phyloP scores from a whole-genome alignment of 208 protist species.

The Wallacemonas sp. region DNA sequence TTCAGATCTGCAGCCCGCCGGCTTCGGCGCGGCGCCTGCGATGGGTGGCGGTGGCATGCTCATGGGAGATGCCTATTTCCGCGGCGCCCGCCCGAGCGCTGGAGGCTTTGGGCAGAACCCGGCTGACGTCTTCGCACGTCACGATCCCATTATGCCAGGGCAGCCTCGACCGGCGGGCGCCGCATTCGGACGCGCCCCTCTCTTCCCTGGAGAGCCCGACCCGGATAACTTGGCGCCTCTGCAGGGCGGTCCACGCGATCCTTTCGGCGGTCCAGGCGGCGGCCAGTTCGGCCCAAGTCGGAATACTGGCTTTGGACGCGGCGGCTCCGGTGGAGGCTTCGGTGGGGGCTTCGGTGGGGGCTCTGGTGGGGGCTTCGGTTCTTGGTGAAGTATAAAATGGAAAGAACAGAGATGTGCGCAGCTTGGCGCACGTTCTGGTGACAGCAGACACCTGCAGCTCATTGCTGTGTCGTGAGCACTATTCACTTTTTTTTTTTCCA shows the following conservation, averaged over 20 bases:
- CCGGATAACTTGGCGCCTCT: constrained; percentile 62
- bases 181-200: constrained; percentile 8
- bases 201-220: constrained; percentile 82
- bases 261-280: constrained; percentile 55
- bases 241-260: constrained; percentile 27
- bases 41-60: constrained; percentile 39
- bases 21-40: constrained; percentile 18
- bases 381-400: too few species aligned
- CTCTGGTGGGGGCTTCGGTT: constrained; percentile 19
- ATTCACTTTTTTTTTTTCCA: constrained; percentile 5
- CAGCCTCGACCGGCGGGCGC: constrained; percentile 23
- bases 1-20: constrained; percentile 64
- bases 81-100: neutral
- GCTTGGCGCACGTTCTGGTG: neutral
- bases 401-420: neutral
- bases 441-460: too few species aligned
- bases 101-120: neutral
- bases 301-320: constrained; percentile 16
- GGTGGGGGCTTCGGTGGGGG: constrained; percentile 16
- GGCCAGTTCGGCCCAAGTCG: constrained; percentile 46
- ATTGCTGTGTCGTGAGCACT: neutral
- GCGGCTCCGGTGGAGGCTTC: constrained; percentile 12
- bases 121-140: constrained; percentile 43
- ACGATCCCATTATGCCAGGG: constrained; percentile 82
- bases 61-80: constrained; percentile 49